Conservation (phyloP, 164 flowering plant species). For the Paratinospora sagittata region DNA sequence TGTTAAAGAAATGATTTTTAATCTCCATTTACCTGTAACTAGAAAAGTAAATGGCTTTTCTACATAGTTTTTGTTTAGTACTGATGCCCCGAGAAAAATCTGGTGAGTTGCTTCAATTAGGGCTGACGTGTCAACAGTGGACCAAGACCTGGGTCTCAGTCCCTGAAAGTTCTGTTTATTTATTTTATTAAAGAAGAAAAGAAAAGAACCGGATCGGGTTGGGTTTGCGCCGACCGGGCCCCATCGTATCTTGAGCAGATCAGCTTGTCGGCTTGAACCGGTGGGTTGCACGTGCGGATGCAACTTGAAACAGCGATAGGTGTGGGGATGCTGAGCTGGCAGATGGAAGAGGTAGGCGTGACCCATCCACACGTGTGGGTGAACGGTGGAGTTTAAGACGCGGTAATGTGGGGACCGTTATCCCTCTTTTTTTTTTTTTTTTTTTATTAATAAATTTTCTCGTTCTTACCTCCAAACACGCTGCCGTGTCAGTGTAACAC, state of each 20-base stretch:
- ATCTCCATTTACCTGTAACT: too few species aligned
- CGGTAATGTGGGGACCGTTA: not conserved
- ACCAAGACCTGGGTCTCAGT: too few species aligned
- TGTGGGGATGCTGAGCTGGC: not conserved
- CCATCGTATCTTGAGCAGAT: not conserved
- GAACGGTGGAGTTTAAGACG: not conserved
- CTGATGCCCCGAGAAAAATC: too few species aligned
- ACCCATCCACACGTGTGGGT: not conserved
- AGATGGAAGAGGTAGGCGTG: not conserved
- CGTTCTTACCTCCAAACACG: not conserved
- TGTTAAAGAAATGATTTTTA: too few species aligned
- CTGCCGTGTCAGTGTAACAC: not conserved
- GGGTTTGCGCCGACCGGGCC: not conserved
- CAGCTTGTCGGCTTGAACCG: not conserved
- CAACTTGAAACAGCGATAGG: not conserved
- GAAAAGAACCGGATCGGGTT: not conserved
- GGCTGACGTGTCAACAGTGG: too few species aligned
- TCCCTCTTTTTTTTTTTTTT: too few species aligned
- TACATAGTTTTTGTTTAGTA: too few species aligned
- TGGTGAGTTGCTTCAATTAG: too few species aligned
- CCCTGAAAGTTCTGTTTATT: too few species aligned
- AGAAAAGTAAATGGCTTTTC: too few species aligned
- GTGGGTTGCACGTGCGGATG: not conserved
- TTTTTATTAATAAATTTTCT: too few species aligned
- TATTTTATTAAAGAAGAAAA: too few species aligned